These are phyloP conservation scores for Aureobasidium musti DNA, from an alignment of 2,329 filamentous ascomycete genomes.

Conservation along the genomic window DNA sequence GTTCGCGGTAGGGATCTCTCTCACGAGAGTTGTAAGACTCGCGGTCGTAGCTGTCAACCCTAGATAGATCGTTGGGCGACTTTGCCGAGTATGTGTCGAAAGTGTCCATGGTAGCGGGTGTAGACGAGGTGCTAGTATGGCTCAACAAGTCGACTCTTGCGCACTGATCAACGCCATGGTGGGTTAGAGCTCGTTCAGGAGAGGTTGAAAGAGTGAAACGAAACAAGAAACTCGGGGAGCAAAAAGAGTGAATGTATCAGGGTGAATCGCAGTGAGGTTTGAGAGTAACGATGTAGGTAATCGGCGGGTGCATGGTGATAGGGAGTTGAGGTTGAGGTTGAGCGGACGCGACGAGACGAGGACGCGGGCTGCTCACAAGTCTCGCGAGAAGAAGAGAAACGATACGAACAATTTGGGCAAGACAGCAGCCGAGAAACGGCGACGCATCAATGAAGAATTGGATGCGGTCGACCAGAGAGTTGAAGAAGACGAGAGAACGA, in stretches of 20 bases:
- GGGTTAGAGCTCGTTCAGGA: constrained; percentile 26
- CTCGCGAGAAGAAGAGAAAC: constrained; percentile 27
- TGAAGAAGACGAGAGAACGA: neutral
- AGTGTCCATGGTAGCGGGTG: constrained; percentile 18
- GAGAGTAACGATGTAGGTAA: constrained; percentile 30
- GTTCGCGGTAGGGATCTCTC: constrained; percentile 36
- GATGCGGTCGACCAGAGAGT: constrained; percentile 24
- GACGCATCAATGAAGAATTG: constrained; percentile 23
- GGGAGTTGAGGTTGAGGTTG: constrained; percentile 32
- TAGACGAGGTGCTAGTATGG: neutral
- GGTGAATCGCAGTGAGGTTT: constrained; percentile 20
- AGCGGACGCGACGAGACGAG: constrained; percentile 32
- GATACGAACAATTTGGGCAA: constrained; percentile 32
- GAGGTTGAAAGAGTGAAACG: constrained; percentile 8
- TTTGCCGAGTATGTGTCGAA: constrained; percentile 16
- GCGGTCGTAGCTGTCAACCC: constrained; percentile 28
- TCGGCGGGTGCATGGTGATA: constrained; percentile 35
- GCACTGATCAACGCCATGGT: constrained; percentile 24
- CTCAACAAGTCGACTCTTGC: constrained; percentile 13
- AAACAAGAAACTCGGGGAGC: constrained; percentile 31
- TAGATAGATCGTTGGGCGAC: constrained; percentile 26
- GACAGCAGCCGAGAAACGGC: constrained; percentile 17
- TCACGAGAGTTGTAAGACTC: constrained; percentile 27
- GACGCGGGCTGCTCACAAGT: neutral
- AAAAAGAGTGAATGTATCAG: constrained; percentile 33